Evolutionary conservation across 2,329 filamentous ascomycete species (phyloP).

Genomic region (Neospermospora avenae): DNA sequence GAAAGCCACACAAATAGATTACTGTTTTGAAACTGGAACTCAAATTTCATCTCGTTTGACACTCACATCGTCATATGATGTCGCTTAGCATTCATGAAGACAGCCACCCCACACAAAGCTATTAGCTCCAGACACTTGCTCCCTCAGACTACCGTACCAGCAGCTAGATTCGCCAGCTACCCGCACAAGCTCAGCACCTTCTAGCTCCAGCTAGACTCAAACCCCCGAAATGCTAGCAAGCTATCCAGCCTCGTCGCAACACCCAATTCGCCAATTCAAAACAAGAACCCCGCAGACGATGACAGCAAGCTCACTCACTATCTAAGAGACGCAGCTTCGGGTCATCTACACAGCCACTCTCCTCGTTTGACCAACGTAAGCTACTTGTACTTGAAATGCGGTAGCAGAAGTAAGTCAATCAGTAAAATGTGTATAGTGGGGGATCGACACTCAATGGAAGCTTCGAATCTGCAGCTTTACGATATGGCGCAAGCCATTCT

Average conservation of each 20-base stretch:
- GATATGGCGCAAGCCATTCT: not conserved
- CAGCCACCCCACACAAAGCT: not conserved
- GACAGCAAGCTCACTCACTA: slow-evolving; percentile 1
- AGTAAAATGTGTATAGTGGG: not conserved
- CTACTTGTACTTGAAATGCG: not conserved
- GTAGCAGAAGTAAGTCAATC: not conserved
- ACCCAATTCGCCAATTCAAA: not conserved
- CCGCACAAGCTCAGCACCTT: not conserved
- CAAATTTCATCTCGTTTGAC: not conserved
- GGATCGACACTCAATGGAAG: not conserved
- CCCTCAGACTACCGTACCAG: not conserved
- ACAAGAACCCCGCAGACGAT: not conserved
- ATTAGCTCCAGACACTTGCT: not conserved
- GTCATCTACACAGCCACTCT: not conserved
- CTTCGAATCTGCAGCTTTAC: not conserved
- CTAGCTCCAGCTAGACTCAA: not conserved
- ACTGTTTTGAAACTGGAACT: not conserved
- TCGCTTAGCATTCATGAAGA: not conserved
- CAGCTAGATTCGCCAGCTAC: not conserved
- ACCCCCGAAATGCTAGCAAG: not conserved
- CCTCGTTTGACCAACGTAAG: not conserved
- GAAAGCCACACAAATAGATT: not conserved
- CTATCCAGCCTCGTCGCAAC: not conserved
- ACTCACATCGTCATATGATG: not conserved
- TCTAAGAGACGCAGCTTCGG: not conserved